Evolutionary conservation across 2,329 filamentous ascomycete genomes (phyloP).

Genomic region (Tolypocladium album): DNA sequence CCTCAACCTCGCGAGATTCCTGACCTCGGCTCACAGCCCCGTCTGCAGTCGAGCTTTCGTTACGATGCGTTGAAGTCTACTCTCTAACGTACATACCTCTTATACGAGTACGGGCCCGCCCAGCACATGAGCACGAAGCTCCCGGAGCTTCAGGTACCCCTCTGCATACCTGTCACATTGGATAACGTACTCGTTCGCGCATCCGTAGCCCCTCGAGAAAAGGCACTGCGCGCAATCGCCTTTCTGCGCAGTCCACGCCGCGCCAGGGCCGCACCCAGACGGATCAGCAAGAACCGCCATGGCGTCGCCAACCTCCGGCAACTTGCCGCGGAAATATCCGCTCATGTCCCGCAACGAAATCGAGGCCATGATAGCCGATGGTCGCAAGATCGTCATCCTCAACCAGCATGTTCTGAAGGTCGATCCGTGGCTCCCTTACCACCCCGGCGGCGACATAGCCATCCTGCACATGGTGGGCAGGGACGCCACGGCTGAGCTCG

Average conservation of each 20-base stretch:
- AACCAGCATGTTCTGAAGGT: constrained; percentile 75
- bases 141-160: neutral
- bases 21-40: neutral
- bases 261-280: neutral
- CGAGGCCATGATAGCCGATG: constrained; percentile 75
- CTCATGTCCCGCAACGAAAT: constrained; percentile 24
- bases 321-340: constrained; percentile 16
- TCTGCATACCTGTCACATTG: neutral
- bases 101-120: neutral
- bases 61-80: neutral
- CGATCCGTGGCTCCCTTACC: constrained; percentile 79
- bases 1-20: neutral
- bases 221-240: neutral
- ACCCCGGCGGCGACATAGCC: constrained; percentile 84
- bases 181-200: neutral
- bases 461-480: constrained; percentile 89
- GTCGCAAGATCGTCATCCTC: constrained; percentile 69
- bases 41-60: neutral
- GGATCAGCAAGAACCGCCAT: neutral
- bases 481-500: constrained; percentile 91
- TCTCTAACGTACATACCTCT: neutral
- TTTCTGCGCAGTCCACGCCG: neutral
- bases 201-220: neutral
- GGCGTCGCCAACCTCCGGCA: neutral
- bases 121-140: neutral